Evolutionary conservation across 108 stramenopile genomes (phyloP), one percentile per base, ranked within the genome.

Genomic region (Cyclotella distinguenda): DNA sequence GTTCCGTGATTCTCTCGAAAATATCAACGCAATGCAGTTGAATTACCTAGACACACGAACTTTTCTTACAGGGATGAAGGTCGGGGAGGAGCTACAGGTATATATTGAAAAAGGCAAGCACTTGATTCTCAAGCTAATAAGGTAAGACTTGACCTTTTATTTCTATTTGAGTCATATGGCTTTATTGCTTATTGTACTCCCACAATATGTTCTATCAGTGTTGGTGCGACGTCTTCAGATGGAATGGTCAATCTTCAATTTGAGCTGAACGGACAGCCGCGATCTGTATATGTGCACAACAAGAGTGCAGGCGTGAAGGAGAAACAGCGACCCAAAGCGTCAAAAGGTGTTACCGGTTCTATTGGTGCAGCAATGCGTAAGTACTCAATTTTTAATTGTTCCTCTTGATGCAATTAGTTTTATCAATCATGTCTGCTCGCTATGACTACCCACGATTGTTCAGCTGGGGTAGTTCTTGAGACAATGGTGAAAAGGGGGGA

Each of bases 351-450:
- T 18, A 67, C 64, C 28, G 73, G 73, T 1, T 47, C 58, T 21
- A 83, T 97, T 23, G 96, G 94, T 25, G 94, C 96, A 4, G 92
- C 95, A 43, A 97, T 98, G 96, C 95, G n/a, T n/a, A n/a, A n/a
- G n/a, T n/a, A n/a, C n/a, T n/a, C n/a, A n/a, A n/a, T n/a, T n/a
- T n/a, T n/a, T n/a, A n/a, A n/a, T n/a, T n/a, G n/a, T n/a, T n/a
- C n/a, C n/a, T n/a, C n/a, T n/a, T n/a, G n/a, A n/a, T n/a, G n/a
- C n/a, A n/a, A n/a, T n/a, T n/a, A n/a, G n/a, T n/a, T n/a, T n/a
- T n/a, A n/a, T n/a, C n/a, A n/a, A n/a, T n/a, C n/a, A n/a, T n/a
- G n/a, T n/a, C n/a, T n/a, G n/a, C n/a, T n/a, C n/a, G n/a, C n/a
- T n/a, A n/a, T n/a, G n/a, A n/a, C n/a, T n/a, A n/a, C n/a, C n/a